Base-by-base conservation (phyloP, 805 yeast genomes). In the Suhomyces sp. region DNA sequence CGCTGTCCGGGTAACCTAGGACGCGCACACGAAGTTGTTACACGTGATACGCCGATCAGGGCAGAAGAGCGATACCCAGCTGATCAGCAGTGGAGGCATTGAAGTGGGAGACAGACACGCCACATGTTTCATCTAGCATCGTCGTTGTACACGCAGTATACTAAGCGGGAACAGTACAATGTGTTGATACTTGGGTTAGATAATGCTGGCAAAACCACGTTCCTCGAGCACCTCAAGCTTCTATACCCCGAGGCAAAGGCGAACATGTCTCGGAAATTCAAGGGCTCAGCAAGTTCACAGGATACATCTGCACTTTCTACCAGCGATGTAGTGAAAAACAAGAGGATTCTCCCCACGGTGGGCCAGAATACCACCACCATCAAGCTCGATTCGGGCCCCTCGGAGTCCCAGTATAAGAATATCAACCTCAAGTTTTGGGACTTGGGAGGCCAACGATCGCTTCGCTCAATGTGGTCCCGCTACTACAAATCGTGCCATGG, bases 401-500 rank as follows among this genome's bases (percentile, higher is more conserved):
- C 46, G 59, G 82, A 62, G 52, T 66, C 54, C 57, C 76, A 53
- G 43, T 69, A 67, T 59, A 74, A 77, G 51, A 76, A 74, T 51
- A 72, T 79, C 51, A 72, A 76, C 48, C 73, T 94, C 51, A 92
- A 91, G 63, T 82, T 94, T 61, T 93, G 98, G 98, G 99, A 93
- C 67, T 84, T 93, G 40, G 98, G 98, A 9, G 99, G 99, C 10
- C 99, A 93, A 68, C 86, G 85, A 63, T 76, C 87, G n/a, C 74
- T 93, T 45, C 77, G 98, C 46, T 73, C 82, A 25, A 77, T 94
- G 78, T 93, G 99, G 99, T 78, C 86, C 5, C 83, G 89, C 54
- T 94, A 93, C 73, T 94, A 85, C 69, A 76, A 78, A 17, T 86
- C 84, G 53, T 88, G 97, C 50, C 97, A 93, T 68, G 98, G 94